Evolutionary conservation across 2,329 filamentous ascomycete genomes (phyloP).

Genomic region (Apiospora aurea): DNA sequence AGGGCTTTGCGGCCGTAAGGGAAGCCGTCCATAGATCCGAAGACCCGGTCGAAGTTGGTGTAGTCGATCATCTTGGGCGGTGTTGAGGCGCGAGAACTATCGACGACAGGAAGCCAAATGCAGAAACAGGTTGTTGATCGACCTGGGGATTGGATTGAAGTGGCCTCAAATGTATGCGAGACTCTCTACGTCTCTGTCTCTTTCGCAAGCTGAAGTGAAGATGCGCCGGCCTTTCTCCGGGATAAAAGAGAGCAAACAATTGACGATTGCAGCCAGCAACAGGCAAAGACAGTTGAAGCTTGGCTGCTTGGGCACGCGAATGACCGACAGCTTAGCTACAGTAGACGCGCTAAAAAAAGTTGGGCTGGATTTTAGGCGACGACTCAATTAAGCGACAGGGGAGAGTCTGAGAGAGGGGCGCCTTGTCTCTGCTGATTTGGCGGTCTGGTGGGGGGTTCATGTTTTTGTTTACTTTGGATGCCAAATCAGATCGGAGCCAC

Average conservation of each 20-base stretch:
- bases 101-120: not conserved
- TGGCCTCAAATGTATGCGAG: not conserved
- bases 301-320: not conserved
- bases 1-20: conserved; percentile 68
- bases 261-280: not conserved
- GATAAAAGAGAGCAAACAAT: not conserved
- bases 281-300: not conserved
- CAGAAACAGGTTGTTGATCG: not conserved
- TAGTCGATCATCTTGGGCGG: conserved; percentile 64
- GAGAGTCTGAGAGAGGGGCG: not conserved
- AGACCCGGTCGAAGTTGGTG: conserved; percentile 72
- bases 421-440: not conserved
- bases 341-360: conserved; percentile 24
- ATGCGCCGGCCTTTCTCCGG: conserved; percentile 27
- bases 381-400: not conserved
- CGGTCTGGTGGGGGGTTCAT: conserved; percentile 1
- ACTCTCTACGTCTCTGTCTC: not conserved
- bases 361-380: not conserved
- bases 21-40: conserved; percentile 65
- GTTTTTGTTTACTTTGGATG: conserved; percentile 28
- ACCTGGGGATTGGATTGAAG: not conserved
- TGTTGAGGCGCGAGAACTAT: not conserved
- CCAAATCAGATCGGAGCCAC: conserved; percentile 1
- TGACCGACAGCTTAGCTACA: not conserved
- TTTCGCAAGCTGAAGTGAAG: not conserved